Base-by-base conservation (phyloP, 2,329 filamentous ascomycete species). In the Alternaria conjuncta region DNA sequence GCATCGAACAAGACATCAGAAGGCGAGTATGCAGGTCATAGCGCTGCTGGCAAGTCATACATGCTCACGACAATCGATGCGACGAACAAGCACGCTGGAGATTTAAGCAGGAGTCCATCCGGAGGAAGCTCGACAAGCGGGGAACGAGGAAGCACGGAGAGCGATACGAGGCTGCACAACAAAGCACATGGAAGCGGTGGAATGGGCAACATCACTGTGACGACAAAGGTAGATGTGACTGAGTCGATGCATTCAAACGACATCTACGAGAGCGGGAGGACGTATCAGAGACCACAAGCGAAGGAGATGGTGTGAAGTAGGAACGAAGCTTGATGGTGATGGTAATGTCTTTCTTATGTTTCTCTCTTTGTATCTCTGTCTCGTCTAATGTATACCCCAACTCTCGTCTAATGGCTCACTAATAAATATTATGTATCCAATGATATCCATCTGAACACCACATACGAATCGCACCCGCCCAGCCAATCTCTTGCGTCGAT, bases 11-110 rank as follows among this genome's bases (percentile, higher is more conserved):
- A 50, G 9, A 32, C 57, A 3, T 44, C 15, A 3, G 56, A 63
- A 5, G 36, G 43, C n/a, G 59, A 47, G 4, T 58, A 55, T n/a
- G 36, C 49, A n/a, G 44, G 45, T 2, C 47, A 65, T 28, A 55
- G 53, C 20, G 12, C 32, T 12, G n/a, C 57, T 20, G 55, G 50
- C 30, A 54, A 63, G 28, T 43, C 61, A 11, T 68, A 67, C 49
- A 63, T 65, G 59, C 59, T 67, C 6, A 67, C 64, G 0, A 68
- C 64, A 1, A 65, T 68, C 18, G 61, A 64, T 12, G 61, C 61
- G 15, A 26, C 43, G 9, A 55, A 50, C 13, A 23, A 53, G 3
- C 49, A 36, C 3, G 12, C 11, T 13, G 55, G 32, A 12, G 46
- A 53, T 6, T 15, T 26, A 15, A 57, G 36, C 18, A 43, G 32